Percentiles rank a stretch among this genome's conserved stretches.
Evolutionary conservation across 495 filamentous ascomycete genomes (phyloP).

Genomic region (Niebla homalea): DNA sequence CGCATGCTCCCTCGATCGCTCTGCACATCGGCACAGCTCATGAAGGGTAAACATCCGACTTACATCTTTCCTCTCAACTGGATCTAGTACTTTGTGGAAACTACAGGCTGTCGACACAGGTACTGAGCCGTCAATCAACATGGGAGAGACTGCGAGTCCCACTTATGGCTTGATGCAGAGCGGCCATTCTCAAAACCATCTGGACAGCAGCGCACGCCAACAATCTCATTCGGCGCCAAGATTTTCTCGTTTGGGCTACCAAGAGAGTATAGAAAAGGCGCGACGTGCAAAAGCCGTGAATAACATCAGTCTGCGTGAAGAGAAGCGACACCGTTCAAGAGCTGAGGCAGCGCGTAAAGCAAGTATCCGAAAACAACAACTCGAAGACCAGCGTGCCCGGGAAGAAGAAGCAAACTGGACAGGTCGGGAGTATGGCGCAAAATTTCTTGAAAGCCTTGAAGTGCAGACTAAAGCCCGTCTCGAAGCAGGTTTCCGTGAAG

Average conservation of each 20-base stretch:
- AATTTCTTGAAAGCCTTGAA: constrained; percentile 7
- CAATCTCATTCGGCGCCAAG: not conserved
- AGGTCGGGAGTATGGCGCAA: not conserved
- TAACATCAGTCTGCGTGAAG: constrained; percentile 1
- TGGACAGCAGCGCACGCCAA: no score
- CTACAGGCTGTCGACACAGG: no score
- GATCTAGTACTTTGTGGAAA: no score
- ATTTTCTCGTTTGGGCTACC: not conserved
- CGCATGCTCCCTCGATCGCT: no score
- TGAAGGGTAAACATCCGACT: no score
- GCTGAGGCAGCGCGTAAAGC: not conserved
- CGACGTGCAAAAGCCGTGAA: constrained; percentile 7
- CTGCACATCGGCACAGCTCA: no score
- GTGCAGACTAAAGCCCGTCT: constrained; percentile 2
- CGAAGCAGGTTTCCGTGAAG: constrained; percentile 4
- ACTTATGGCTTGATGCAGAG: no score
- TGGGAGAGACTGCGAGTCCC: no score
- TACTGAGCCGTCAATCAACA: no score
- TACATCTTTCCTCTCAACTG: no score
- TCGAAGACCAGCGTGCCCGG: not conserved
- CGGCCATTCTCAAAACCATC: no score
- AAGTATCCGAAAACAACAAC: not conserved
- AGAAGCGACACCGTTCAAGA: not conserved
- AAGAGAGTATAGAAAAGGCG: constrained; percentile 5
- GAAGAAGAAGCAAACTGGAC: constrained; percentile 1